phyloP scores from a whole-genome alignment of 2,329 filamentous ascomycete species.

The Chalaropsis ovoidea region DNA sequence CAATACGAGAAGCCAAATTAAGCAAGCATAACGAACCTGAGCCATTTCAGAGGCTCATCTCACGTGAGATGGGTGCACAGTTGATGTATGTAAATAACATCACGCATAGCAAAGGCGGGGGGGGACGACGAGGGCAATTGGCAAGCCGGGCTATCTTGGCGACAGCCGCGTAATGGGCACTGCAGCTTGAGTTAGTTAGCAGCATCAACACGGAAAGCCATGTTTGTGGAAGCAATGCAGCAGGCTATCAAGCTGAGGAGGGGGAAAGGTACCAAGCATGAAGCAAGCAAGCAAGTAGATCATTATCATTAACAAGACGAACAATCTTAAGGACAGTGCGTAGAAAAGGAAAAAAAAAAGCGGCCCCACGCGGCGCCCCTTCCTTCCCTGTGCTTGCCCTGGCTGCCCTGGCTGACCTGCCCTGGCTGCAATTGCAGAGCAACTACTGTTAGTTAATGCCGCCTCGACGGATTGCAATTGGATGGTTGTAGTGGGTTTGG shows the following conservation, averaged over 20 bases:
- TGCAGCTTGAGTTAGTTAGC: too few relatives aligned
- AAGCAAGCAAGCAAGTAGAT: background rate
- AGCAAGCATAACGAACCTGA: background rate
- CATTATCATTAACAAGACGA: background rate
- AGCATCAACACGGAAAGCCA: too few relatives aligned
- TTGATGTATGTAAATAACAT: background rate
- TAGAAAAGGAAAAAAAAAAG: background rate
- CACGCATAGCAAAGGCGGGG: too few relatives aligned
- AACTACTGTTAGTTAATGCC: background rate
- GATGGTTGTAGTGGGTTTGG: conserved; percentile 4
- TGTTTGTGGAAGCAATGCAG: too few relatives aligned
- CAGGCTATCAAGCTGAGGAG: background rate
- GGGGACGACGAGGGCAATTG: too few relatives aligned
- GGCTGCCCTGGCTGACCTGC: too few relatives aligned
- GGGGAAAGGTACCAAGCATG: background rate
- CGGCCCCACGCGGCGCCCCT: conserved; percentile 14
- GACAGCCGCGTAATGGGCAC: too few relatives aligned
- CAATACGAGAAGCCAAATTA: conserved; percentile 3
- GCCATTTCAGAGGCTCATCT: background rate
- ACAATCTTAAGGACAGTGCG: conserved; percentile 17
- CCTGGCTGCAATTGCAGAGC: background rate
- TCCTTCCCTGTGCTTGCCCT: background rate
- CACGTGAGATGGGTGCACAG: background rate
- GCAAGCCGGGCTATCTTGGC: too few relatives aligned
- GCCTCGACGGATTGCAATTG: conserved; percentile 18